These are phyloP conservation scores for Podospora pseudocomata DNA, from an alignment of 495 filamentous ascomycete species.

Conservation along the genomic window DNA sequence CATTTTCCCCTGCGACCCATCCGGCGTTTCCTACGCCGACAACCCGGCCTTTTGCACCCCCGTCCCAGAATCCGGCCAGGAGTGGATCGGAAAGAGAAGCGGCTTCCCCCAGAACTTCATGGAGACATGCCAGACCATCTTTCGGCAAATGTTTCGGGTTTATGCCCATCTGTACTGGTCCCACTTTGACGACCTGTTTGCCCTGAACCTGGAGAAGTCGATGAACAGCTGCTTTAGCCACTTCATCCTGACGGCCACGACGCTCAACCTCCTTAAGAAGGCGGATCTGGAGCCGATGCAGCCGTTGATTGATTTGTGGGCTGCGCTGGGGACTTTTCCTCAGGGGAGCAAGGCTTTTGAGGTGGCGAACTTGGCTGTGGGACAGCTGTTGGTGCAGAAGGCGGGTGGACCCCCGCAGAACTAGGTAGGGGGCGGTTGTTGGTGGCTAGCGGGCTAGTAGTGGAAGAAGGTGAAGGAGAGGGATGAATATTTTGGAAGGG, in stretches of 20 bases:
- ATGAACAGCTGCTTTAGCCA: slow-evolving; percentile 95
- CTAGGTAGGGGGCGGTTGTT: background rate
- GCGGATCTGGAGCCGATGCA: slow-evolving; percentile 93
- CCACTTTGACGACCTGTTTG: slow-evolving; percentile 79
- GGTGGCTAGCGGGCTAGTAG: background rate
- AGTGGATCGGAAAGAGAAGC: slow-evolving; percentile 80
- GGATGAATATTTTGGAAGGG: background rate
- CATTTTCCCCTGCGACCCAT: slow-evolving; percentile 78
- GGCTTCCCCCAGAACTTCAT: slow-evolving; percentile 87
- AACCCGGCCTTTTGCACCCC: slow-evolving; percentile 56
- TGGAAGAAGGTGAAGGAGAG: background rate
- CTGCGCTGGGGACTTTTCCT: slow-evolving; percentile 76
- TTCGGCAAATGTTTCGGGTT: slow-evolving; percentile 95
- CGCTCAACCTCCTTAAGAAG: slow-evolving; percentile 76
- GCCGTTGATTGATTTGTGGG: slow-evolving; percentile 85
- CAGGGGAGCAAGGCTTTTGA: slow-evolving; percentile 60
- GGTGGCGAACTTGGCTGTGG: slow-evolving; percentile 48
- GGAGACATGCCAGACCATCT: slow-evolving; percentile 83
- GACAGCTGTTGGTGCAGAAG: slow-evolving; percentile 44
- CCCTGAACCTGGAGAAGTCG: slow-evolving; percentile 74
- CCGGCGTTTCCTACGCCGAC: slow-evolving; percentile 54
- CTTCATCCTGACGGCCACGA: slow-evolving; percentile 83
- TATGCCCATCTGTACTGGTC: slow-evolving; percentile 89
- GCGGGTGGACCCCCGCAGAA: slow-evolving; percentile 31
- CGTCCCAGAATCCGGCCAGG: slow-evolving; percentile 51